A percentile compares a stretch with the other conserved stretches of the same genome.
Conservation (phyloP, 2,329 filamentous ascomycete genomes). For the Colletotrichum liaoningense region DNA sequence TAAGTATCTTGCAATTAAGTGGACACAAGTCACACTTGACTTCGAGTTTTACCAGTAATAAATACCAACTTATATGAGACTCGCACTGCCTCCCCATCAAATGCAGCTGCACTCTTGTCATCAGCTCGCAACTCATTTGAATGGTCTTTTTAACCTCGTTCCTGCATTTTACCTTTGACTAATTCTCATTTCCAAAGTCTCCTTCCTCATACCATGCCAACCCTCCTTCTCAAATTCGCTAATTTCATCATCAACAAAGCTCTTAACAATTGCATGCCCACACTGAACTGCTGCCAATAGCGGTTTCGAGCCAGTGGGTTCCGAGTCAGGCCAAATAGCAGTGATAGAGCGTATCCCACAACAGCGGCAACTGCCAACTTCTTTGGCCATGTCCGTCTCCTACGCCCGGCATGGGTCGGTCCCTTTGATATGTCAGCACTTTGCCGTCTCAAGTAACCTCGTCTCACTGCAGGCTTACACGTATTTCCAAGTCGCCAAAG, state of each 20-base stretch:
- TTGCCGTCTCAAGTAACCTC: no score
- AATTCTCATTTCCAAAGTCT: neutral
- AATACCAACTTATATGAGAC: no score
- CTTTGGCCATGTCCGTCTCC: neutral
- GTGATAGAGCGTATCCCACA: neutral
- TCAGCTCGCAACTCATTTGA: no score
- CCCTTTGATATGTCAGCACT: neutral
- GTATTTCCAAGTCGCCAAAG: conserved; percentile 47
- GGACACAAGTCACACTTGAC: no score
- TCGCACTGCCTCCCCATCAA: no score
- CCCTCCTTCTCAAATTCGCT: neutral
- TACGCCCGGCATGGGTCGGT: neutral
- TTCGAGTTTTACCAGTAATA: no score
- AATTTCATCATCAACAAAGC: neutral
- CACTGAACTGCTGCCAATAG: neutral
- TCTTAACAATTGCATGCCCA: neutral
- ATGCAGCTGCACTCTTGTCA: no score
- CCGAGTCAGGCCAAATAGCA: neutral
- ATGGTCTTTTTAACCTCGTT: neutral
- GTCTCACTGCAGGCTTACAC: conserved; percentile 40
- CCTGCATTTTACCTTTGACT: neutral
- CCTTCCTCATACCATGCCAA: neutral
- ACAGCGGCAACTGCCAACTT: neutral
- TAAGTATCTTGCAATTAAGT: no score
- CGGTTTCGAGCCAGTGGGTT: neutral